Base-by-base conservation (phyloP, 1,284 basidiomycete species). In the Ustilago tritici region DNA sequence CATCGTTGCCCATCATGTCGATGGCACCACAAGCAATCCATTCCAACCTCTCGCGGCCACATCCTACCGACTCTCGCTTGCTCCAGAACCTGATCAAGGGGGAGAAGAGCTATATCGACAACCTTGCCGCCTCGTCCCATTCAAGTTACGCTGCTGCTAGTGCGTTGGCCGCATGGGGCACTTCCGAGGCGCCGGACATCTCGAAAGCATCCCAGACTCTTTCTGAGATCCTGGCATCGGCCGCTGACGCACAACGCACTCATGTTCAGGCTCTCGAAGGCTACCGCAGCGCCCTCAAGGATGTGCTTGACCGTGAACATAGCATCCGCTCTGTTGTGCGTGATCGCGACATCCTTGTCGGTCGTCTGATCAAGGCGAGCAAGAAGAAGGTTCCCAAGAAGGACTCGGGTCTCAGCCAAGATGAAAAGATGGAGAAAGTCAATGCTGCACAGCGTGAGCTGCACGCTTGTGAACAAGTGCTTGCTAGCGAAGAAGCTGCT, bases 341-440 rank as follows among this genome's bases (percentile, higher is more conserved):
- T 28, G 87, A 88, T 61, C 84, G 87, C 35, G 87, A 88, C 76
- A 88, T 88, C 58, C 80, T 88, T 46, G 84, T 87, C 34, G 84
- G 82, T 41, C 81, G 87, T 19, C 75, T 87, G 47, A 86, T 88
- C 84, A 87, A 87, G 81, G 75, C 85, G 10, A 82, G 81, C 54
- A 86, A 87, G 74, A 80, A 81, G 49, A 80, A 78, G 55, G 70
- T 76, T n/a, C 61, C 71, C 59, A 86, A 77, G 43, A 70, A 76
- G 58, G 82, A 84, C 34, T 80, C 76, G 35, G 74, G 74, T 46
- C 61, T 75, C 43, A 70, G 76, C 65, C 74, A 82, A 40, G 84
- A 85, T n/a, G 81, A 82, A 23, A 82, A 85, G 61, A 79, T 83
- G 56, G 76, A 75, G 36, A 84, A 85, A 65, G 76, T 87, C 43